phyloP scores from a whole-genome alignment of 129 eudicot genomes.

The Helianthus annuus region HanXRQr2.0-SUNRISE NC_035447.2:29232173-29232672 shows the following conservation, averaged over 20 bases:
- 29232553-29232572: no score
- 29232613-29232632: no score
- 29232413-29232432: conserved; percentile 79
- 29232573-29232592: no score
- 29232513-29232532: no score
- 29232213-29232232: conserved; percentile 90
- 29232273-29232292: conserved; percentile 97
- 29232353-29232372: conserved; percentile 39
- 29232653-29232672: no score
- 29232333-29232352: conserved; percentile 36
- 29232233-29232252: conserved; percentile 61
- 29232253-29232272: conserved; percentile 54
- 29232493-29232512: no score
- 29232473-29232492: no score
- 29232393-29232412: conserved; percentile 49
- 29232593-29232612: no score
- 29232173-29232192: conserved; percentile 58
- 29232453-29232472: conserved; percentile 8
- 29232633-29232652: no score
- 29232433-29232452: conserved; percentile 65
- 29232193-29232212: conserved; percentile 94
- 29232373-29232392: conserved; percentile 44
- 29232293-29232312: conserved; percentile 63
- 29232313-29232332: conserved; percentile 61
- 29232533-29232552: no score